Base-by-base conservation (phyloP, 306 rosid genomes). In the Prunus kanzakura region DNA sequence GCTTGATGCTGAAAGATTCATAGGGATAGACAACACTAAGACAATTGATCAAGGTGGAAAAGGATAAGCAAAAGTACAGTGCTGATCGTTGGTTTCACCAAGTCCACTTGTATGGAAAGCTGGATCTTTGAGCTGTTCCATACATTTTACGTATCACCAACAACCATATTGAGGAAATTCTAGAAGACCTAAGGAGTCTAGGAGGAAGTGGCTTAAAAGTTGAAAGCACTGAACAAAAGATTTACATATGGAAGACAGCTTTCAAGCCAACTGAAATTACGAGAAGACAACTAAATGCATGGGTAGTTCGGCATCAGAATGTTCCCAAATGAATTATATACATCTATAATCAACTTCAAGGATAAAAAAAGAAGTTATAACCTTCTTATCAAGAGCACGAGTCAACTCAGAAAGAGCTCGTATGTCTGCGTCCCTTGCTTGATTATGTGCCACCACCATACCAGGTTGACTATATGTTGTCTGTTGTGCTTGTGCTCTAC, bases 341-440 rank as follows among this genome's bases (percentile, higher is more conserved):
- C 20, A 70, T 71, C 51, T 43, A 32, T 49, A 46, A 58, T 67
- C 78, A 23, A 6, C 30, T 38, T 19, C 43, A 29, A 47, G 20
- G 43, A 68, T 68, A 67, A 6, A 7, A 7, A 75, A 65, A 18
- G 2, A 76, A 15, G 6, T 43, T 27, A 55, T 29, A 64, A 91
- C 97, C 95, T 91, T 91, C 78, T 85, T 86, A 84, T 89, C 95
- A 46, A 91, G 88, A 74, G 89, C 85, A 62, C 79, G 78, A 56
- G 82, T 86, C 72, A 91, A 77, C 74, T 87, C 89, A 80, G 89
- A 78, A 67, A 89, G 87, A 77, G 91, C 91, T 63, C 56, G 83
- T 69, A 89, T 75, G 74, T 88, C 95, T 82, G 92, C 93, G 85
- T 89, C 95, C 88, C 82, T 88, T 71, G 88, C 85, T 85, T 88